Base-by-base conservation (phyloP, 2,329 filamentous ascomycete genomes). In the Alternaria triticina region DNA sequence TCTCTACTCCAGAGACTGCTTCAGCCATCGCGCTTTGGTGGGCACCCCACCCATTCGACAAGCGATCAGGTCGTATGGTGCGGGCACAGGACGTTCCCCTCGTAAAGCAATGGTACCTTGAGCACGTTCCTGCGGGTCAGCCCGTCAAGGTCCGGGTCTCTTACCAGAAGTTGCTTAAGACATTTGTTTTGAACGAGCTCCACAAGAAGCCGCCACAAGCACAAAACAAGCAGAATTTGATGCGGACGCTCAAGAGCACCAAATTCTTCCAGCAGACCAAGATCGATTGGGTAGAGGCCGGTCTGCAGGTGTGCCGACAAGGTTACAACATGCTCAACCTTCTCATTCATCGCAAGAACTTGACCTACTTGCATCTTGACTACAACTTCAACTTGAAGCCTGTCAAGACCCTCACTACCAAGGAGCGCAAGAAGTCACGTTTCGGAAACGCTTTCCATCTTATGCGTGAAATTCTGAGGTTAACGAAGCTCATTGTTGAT, bases 331-430 rank as follows among this genome's bases (percentile, higher is more conserved):
- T 99, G 95, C 85, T 99, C 63, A 99, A 99, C 75, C 85, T 99
- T 57, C 85, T 99, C 70, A 99, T 99, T 70, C 96, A 99, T 78
- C 91, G 96, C 74, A 99, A 99, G 86, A 99, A 99, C 80, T 83
- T 99, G 72, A 99, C 96, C 0, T 99, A 99, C 77, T 87, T 99
- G 59, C 96, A 99, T 85, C 89, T 99, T 59, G 96, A 99, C 78
- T 99, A 98, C 85, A 99, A 99, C 82, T 99, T 99, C 86, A 99
- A 99, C 81, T 78, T 99, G 80, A 99, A 99, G 85, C 96, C 96
- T 4, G 96, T 99, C 79, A 99, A 99, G 86, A 99, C 96, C 0
- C 82, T 99, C 71, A 99, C 96, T 0, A 99, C 96, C 30, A 99
- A 99, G 81, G 96, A 99, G 85, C 91, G 96, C 73, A 99, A 99